Base-by-base conservation (phyloP, 2,329 filamentous ascomycete species). In the Aspergillus hiratsukae region DNA sequence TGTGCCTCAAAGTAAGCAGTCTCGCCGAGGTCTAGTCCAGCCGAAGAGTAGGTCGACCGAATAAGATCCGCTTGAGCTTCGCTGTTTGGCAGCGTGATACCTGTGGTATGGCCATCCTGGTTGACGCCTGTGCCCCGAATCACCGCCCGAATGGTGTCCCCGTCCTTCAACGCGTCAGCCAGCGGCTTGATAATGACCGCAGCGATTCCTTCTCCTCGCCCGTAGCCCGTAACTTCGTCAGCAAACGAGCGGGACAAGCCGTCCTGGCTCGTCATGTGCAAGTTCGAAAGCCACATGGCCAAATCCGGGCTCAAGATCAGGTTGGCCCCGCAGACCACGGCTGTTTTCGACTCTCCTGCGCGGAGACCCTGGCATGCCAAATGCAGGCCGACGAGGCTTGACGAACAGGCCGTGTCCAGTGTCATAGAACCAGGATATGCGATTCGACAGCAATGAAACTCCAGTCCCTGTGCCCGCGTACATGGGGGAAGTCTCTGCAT, bases 141-240 rank as follows among this genome's bases (percentile, higher is more conserved):
- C 4, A 70, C 51, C 10, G 66, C 64, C 11, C 66, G 58, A 35
- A 69, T 68, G 7, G 62, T 59, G 51, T 69, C 83, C 31, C 77
- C 76, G 41, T 82, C 80, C 3, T 68, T 70, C 21, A 79, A 52
- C 1, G 82, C 81, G 48, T 77, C 70, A 2, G 69, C 66, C 1
- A 82, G 61, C 3, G 69, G 66, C 63, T 83, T 83, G 21, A 83
- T 58, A 10, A 81, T 66, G 2, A 83, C 66, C 37, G 75, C 67
- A 0, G 70, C 79, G 11, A 74, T 68, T 3, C 74, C 80, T 53
- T 83, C 81, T 4, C 72, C 78, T 21, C 81, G 74, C 48, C 76
- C 80, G 58, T 82, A 83, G 3, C 81, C 80, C 64, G 81, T 78
- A 0, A 78, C 81, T 10, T 66, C 59, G 14, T 71, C 69, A 51